Evolutionary conservation across 2,329 filamentous ascomycete species (phyloP), one percentile per base, ranked within the genome.

Genomic region (Aspergillus hortae): DNA sequence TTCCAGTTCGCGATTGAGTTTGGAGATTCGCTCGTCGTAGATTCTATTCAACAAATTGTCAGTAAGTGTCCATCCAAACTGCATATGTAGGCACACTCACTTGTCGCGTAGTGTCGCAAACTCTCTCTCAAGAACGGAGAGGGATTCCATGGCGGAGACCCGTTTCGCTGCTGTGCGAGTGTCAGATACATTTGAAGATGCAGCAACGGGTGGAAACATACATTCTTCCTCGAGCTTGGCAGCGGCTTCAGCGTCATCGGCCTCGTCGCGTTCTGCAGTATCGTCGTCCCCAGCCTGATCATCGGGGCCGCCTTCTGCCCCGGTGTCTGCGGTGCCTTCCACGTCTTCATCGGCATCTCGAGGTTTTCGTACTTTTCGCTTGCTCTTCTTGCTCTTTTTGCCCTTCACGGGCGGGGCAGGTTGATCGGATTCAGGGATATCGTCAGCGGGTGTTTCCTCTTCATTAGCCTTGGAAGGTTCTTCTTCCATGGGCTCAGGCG

Each of bases 1-100:
- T 43, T 81, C 78, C 45, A 87, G 74, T 69, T 87, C 84, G 46
- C 78, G 75, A 56, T 95, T 91, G 50, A 95, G 78, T 63, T 89
- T 86, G 46, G 89, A 86, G 19, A 99, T 81, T 56, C 90, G 84
- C 70, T 97, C 92, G 66, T 94, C 90, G 70, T 92, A 94, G 40
- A 96, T 81, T 59, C 91, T 95, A 63, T 19, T 21, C 12, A 23
- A 23, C 40, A 17, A 44, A 14, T 19, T 12, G 45, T 52, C 32
- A 52, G 38, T 46, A 43, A 42, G n/a, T 23, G 12, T 44, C 23
- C 25, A 30, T 30, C 15, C 21, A 12, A 14, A 44, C n/a, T 6
- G 44, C 35, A 2, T 32, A 47, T 25, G 19, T 25, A 36, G 23
- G 6, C 12, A 17, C n/a, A 46, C 72, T 68, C 67, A 78, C 76